Percentiles rank a stretch among this genome's conserved stretches.
Conservation (phyloP, 106 monocot genomes). For the Amphibolis antarctica region DNA sequence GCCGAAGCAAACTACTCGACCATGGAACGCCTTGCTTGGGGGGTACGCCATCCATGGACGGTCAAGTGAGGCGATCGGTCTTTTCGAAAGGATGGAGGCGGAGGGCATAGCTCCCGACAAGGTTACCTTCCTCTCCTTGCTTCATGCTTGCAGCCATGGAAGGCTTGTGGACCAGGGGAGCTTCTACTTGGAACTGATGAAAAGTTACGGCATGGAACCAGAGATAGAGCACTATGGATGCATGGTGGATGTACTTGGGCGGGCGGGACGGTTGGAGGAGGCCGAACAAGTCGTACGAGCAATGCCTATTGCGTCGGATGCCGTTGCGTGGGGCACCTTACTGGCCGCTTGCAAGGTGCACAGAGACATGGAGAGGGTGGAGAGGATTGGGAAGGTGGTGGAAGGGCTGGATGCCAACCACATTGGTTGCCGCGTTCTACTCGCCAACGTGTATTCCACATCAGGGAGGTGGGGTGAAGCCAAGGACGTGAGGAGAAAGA, state of each 20-base stretch:
- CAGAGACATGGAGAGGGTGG: constrained; percentile 7
- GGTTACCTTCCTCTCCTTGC: constrained; percentile 47
- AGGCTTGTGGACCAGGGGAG: constrained; percentile 33
- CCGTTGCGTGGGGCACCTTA: constrained; percentile 31
- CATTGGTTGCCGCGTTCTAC: constrained; percentile 15
- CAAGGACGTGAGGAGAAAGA: constrained; percentile 6
- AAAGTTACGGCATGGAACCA: constrained; percentile 19
- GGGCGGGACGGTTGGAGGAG: constrained; percentile 35
- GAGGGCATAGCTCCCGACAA: constrained; percentile 19
- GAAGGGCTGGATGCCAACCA: constrained; percentile 8
- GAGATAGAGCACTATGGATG: constrained; percentile 55
- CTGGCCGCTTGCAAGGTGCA: constrained; percentile 29
- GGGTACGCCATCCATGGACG: constrained; percentile 45
- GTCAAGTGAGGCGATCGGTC: constrained; percentile 16
- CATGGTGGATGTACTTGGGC: constrained; percentile 51
- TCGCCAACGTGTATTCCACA: constrained; percentile 15
- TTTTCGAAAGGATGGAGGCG: constrained; percentile 31
- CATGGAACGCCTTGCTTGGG: constrained; percentile 40
- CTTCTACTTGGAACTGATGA: constrained; percentile 35
- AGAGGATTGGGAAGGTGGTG: constrained; percentile 11
- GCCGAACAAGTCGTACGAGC: constrained; percentile 25
- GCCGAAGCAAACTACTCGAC: constrained; percentile 9
- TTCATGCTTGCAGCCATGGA: constrained; percentile 46
- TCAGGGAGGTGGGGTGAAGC: constrained; percentile 13
- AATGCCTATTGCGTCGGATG: constrained; percentile 37